Conservation (phyloP, 1,284 basidiomycete species). For the Ceratobasidium sp. region DNA sequence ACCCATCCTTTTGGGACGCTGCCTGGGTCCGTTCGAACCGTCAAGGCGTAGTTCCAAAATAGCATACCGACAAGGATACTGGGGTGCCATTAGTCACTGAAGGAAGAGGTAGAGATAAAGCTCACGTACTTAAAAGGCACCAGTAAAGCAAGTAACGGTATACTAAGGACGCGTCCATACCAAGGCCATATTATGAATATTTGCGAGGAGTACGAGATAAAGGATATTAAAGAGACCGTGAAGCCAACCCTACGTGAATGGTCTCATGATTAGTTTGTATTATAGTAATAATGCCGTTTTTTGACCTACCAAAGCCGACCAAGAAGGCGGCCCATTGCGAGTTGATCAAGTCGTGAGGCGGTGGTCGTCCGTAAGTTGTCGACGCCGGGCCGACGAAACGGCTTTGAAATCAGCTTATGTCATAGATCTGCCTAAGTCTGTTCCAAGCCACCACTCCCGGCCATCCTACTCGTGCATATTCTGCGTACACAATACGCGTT, state of each 20-base stretch:
- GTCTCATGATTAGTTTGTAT: background rate
- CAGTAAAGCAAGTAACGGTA: conserved; percentile 77
- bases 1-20: conserved; percentile 85
- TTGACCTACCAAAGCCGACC: conserved; percentile 34
- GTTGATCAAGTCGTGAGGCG: background rate
- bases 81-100: conserved; percentile 43
- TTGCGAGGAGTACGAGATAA: conserved; percentile 89
- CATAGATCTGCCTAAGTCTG: too few species aligned
- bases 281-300: background rate
- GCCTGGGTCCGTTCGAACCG: conserved; percentile 84
- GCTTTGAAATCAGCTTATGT: too few species aligned
- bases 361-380: background rate
- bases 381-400: too few species aligned
- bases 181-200: conserved; percentile 92
- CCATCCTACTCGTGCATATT: too few species aligned
- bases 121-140: conserved; percentile 86
- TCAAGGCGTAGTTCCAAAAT: conserved; percentile 88
- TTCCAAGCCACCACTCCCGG: too few species aligned
- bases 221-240: conserved; percentile 82
- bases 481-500: too few species aligned
- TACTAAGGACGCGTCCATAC: conserved; percentile 77
- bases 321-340: conserved; percentile 38
- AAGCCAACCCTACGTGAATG: conserved; percentile 64
- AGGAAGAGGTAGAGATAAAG: background rate
- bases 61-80: conserved; percentile 81